Evolutionary conservation across 2,329 filamentous ascomycete species (phyloP), one percentile per base, ranked within the genome.

Genomic region (Claviceps lovelessii): DNA sequence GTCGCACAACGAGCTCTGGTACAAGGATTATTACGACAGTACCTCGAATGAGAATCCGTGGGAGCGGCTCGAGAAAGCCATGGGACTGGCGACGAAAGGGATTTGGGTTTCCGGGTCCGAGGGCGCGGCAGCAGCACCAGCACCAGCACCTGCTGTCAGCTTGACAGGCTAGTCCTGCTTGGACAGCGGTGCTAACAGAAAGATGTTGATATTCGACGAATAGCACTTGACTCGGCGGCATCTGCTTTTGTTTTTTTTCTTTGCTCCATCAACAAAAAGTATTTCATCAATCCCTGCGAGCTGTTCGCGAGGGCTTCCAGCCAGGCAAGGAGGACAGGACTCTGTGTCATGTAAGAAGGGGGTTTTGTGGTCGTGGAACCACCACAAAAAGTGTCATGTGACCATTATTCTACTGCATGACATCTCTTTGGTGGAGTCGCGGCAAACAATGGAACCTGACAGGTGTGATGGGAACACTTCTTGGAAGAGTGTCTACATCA

Each of bases 41-140:
- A 76, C 74, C 56, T 86, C 84, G 58, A 80, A 88, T 61, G 76
- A 83, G 64, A 88, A 90, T 64, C 86, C 86, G 0, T 90, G 86
- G 86, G 77, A 75, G 52, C 66, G 64, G 9, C 67, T 84, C 23
- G 81, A 84, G 65, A 68, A 70, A 60, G 60, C 65, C 7, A 66
- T 66, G 29, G 74, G 74, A 0, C 59, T 83, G 49, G 59, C 67
- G 44, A 57, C 75, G 1, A 64, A 64, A 15, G 77, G 75, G 2
- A 63, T 60, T 0, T 83, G 78, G 79, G 58, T 76, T 15, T 33
- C 59, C 6, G 47, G 52, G 17, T 60, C 57, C 37, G 19, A 35
- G 4, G 31, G 31, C 8, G 31, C 31, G 1, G 31, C 31, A 6
- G 31, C 31, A 6, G 31, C 46, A 2, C 8, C 48, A 37, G n/a